Evolutionary conservation across 202 grass and related monocot species (phyloP), one percentile per base, ranked within the genome.

Genomic region (Carex sylvatica): DNA sequence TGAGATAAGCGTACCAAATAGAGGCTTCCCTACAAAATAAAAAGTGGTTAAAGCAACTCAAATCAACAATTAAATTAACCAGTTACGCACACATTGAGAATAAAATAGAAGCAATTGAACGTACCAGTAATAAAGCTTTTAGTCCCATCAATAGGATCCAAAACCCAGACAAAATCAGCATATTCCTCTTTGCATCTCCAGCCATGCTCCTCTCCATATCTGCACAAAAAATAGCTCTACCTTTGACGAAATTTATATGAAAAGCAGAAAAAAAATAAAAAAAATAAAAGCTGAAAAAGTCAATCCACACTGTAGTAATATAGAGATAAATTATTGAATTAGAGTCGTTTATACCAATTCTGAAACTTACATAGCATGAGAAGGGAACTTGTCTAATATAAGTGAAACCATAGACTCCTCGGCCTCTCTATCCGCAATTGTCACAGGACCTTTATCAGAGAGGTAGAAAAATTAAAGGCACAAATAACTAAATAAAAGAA

Each of bases 41-140:
- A 70, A 83, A 5, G 51, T 87, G 65, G 85, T 62, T 56, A 30
- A 77, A 83, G 2, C 0, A 26, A 71, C 18, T 72, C 44, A 65
- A 69, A 31, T 18, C 66, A 78, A 36, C 7, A 59, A 66, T 22
- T 49, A 84, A 82, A 33, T 46, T 65, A 16, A 83, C 23, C 49
- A 26, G 0, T 47, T n/a, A 85, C 1, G 47, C 62, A 82, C 51
- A 61, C 24, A 78, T 6, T 11, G 13, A 61, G 66, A 42, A 72
- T 35, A 42, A 54, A 67, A 79, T 9, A 68, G n/a, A 67, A 81
- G 7, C 15, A 62, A 42, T n/a, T 55, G 24, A 28, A 36, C 61
- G 20, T 91, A 97, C 95, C 92, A 72, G 95, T 97, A 51, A 97
- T 94, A 60, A 97, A 97, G 61, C 92, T 97, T 75, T 94, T 97